A percentile compares a stretch with the other conserved stretches of the same genome.
These are phyloP conservation scores for Aspergillus cristatus DNA, from an alignment of 495 filamentous ascomycete species.

Conservation along the genomic window DNA sequence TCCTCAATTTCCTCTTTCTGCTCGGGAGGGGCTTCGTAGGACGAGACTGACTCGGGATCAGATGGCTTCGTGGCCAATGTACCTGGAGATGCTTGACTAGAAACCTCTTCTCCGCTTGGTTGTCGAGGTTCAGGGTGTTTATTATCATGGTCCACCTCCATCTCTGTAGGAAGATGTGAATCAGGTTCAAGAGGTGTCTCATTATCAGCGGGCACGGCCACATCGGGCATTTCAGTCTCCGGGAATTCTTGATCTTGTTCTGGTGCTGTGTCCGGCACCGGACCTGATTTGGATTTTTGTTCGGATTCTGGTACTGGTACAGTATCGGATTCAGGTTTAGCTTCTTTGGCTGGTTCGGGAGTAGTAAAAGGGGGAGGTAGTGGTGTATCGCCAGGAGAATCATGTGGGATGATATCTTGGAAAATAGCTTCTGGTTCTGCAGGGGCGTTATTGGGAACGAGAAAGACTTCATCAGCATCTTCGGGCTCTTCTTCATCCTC, in stretches of 20 bases:
- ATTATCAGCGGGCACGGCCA: too few species aligned
- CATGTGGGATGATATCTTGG: constrained; percentile 3
- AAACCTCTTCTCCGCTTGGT: constrained; percentile 26
- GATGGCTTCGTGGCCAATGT: constrained; percentile 61
- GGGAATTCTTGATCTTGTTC: too few species aligned
- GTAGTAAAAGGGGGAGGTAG: constrained; percentile 3
- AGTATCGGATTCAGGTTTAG: too few species aligned
- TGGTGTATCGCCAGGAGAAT: too few species aligned
- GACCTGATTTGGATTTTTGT: too few species aligned
- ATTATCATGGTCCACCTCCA: constrained; percentile 1
- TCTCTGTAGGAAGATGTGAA: too few species aligned
- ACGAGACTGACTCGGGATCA: constrained; percentile 57
- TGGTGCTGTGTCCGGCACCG: not conserved
- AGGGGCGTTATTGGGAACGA: constrained; percentile 30
- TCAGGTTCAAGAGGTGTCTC: too few species aligned
- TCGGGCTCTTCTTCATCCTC: constrained; percentile 20
- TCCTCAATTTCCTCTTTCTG: not conserved
- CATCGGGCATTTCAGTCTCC: too few species aligned
- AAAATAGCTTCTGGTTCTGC: constrained; percentile 8
- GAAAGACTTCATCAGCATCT: constrained; percentile 38
- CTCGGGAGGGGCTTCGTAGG: constrained; percentile 33
- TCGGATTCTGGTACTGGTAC: too few species aligned
- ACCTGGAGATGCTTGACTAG: constrained; percentile 44
- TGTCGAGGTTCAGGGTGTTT: constrained; percentile 15
- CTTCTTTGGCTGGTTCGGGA: constrained; percentile 2